phyloP scores from a whole-genome alignment of 257 asterid species.

The Solanum tarapatanum region DNA sequence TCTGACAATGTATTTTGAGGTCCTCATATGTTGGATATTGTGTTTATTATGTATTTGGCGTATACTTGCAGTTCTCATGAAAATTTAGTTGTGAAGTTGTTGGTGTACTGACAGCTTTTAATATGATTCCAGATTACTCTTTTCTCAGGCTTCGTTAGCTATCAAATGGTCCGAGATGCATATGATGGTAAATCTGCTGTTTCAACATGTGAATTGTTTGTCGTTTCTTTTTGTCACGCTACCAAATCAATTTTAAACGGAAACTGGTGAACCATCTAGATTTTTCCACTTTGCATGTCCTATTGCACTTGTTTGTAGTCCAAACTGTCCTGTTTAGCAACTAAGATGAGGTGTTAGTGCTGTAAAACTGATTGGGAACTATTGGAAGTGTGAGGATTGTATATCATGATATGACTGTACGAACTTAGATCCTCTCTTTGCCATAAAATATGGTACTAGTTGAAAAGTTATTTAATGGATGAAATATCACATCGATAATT shows the following conservation, averaged over 20 bases:
- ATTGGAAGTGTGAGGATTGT: neutral
- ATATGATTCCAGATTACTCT: conserved; percentile 63
- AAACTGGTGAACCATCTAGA: neutral
- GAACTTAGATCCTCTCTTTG: neutral
- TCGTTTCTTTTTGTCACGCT: neutral
- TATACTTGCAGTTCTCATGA: neutral
- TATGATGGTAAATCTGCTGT: conserved; percentile 64
- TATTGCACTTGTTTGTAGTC: neutral
- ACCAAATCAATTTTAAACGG: neutral
- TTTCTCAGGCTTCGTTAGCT: conserved; percentile 93
- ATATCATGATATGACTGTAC: neutral
- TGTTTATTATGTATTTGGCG: neutral
- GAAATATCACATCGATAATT: neutral
- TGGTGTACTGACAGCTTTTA: conserved; percentile 7
- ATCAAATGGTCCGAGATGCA: conserved; percentile 98
- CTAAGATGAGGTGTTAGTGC: neutral
- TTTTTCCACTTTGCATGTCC: neutral
- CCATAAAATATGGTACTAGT: neutral
- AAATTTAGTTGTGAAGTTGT: neutral
- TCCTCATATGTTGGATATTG: neutral
- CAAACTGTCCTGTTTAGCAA: neutral
- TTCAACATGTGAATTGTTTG: neutral
- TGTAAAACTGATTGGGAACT: neutral
- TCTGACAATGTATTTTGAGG: neutral
- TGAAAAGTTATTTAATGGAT: neutral